Evolutionary conservation across 495 filamentous ascomycete species (phyloP), one percentile per base, ranked within the genome.

Genomic region (Hypoxylon trugodes): DNA sequence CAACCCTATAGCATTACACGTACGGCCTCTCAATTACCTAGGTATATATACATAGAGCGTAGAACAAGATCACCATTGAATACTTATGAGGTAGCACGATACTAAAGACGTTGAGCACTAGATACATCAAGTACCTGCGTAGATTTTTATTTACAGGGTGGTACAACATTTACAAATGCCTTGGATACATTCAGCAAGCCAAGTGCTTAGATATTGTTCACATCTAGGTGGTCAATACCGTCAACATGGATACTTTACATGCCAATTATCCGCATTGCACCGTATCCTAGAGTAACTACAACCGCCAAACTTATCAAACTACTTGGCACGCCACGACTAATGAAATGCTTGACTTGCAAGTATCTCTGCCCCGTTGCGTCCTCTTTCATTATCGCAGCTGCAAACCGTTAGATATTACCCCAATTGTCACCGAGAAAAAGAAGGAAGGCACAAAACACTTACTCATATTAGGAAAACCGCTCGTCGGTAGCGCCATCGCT

Each of bases 401-500:
- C 47, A 10, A 37, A 30, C 40, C 15, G 61, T 78, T 67, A 77
- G 72, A 32, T 63, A 24, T n/a, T 32, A 51, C 25, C 52, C 4
- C 25, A 37, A 38, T 24, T 5, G 8, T 22, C 4, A 22, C 4
- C 18, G 12, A 19, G 43, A 15, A 6, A 30, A 43, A 7, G 12
- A 10, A 28, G 12, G 16, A n/a, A 25, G n/a, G n/a, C n/a, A n/a
- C n/a, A n/a, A n/a, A n/a, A n/a, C 4, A 87, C 92, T 77, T 82
- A 96, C 93, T 99, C 95, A 99, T 99, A 70, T 99, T 99, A 1
- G 95, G 95, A 73, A 99, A 99, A 12, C 95, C 95, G 69, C 89
- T 93, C 0, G 95, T 99, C 9, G 95, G 95, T 73, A 99, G 74
- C 2, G 84, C 95, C 94, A 98, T 98, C 16, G 84, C 84, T 3